A percentile compares a stretch with the other conserved stretches of the same genome.
These are phyloP conservation scores for Backusella psychrophila DNA, from an alignment of 192 early-diverging fungal genomes.

Conservation along the genomic window DNA sequence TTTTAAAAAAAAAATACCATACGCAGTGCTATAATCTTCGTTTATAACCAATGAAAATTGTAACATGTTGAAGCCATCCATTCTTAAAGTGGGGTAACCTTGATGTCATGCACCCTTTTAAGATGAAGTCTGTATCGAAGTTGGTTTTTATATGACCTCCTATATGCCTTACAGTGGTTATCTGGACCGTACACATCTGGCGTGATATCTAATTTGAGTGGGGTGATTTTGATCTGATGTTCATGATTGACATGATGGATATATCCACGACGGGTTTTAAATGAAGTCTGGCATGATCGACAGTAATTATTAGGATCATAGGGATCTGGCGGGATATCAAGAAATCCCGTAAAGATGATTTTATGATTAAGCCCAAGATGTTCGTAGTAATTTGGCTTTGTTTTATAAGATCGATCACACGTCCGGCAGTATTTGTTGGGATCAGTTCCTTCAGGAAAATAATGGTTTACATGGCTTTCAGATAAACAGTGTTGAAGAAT, in stretches of 20 bases:
- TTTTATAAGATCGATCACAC: not conserved
- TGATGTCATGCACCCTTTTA: not conserved
- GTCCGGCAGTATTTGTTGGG: not conserved
- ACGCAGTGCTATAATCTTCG: too few species aligned
- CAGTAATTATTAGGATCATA: not conserved
- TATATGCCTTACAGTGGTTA: not conserved
- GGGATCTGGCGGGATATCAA: not conserved
- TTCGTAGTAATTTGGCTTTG: not conserved
- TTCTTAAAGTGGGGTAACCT: not conserved
- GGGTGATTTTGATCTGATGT: not conserved
- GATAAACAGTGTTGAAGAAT: not conserved
- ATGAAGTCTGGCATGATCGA: not conserved
- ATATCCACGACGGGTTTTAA: not conserved
- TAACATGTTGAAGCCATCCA: not conserved
- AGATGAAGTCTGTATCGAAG: not conserved
- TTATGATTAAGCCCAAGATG: not conserved
- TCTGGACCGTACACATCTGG: not conserved
- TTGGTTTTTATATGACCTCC: too few species aligned
- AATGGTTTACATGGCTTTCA: not conserved
- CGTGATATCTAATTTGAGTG: not conserved
- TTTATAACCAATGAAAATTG: too few species aligned
- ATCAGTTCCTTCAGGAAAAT: not conserved
- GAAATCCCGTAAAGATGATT: not conserved
- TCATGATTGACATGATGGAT: not conserved
- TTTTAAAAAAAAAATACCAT: too few species aligned